Evolutionary conservation across 169 alveolate species (phyloP), one percentile per base, ranked within the genome.

Genomic region (Cryptosporidium canis): DNA sequence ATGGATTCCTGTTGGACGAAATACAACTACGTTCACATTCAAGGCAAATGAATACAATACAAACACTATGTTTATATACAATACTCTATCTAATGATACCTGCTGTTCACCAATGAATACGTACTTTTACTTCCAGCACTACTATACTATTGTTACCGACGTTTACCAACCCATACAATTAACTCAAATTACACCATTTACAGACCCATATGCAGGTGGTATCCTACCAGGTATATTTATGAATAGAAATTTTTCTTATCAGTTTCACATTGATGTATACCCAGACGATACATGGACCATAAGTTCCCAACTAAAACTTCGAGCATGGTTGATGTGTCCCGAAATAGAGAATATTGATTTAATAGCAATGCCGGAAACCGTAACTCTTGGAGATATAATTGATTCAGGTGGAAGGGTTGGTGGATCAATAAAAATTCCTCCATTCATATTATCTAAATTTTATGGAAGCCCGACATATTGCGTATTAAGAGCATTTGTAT

Each of bases 61-160:
- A 16, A 61, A 77, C n/a, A 58, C 77, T 21, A 77, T 77, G 64
- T 77, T 77, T 33, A 37, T 77, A 37, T 77, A 77, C 21, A 58
- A 77, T 35, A 58, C 87, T 2, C 70, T 77, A 29, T 77, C 87
- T 6, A 77, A 77, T 58, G 72, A 58, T 61, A 77, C 87, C 18
- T 77, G 87, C 45, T 77, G 87, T 29, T 77, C 87, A 8, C 87
- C 87, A 39, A 55, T 77, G 72, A 77, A 77, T 58, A 61, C 87
- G 2, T 77, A 58, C 29, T 55, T 24, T 16, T 77, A 35, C 33
- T 77, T 43, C 45, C 87, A 77, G 33, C 48, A 77, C 27, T 77
- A 77, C 35, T 77, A 77, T 29, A 77, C 87, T 24, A 77, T 77
- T 11, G 87, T 77, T 14, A 77, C 87, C 18, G 72, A 61, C 16